A percentile compares a stretch with the other conserved stretches of the same genome.
Evolutionary conservation across 805 yeast genomes (phyloP).

Genomic region (Soucietia sequanensis): DNA sequence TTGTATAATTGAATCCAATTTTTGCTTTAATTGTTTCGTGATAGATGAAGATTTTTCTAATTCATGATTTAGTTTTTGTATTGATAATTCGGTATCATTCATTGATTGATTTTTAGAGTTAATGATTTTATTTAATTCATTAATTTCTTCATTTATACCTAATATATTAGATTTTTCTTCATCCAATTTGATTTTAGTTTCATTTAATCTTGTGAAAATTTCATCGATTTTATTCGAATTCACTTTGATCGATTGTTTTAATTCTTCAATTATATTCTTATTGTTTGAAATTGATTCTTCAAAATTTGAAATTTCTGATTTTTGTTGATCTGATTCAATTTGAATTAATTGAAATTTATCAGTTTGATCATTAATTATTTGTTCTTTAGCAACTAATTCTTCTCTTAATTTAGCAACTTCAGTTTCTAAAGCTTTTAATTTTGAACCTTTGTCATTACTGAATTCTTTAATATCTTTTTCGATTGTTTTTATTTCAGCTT

Average conservation of each 20-base stretch:
- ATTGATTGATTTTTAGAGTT: conserved; percentile 43
- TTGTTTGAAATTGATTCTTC: conserved; percentile 41
- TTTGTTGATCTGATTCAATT: conserved; percentile 68
- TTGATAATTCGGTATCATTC: conserved; percentile 48
- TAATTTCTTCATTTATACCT: conserved; percentile 76
- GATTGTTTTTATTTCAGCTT: conserved; percentile 48
- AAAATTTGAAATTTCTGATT: conserved; percentile 50
- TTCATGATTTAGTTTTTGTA: conserved; percentile 56
- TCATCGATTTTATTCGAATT: conserved; percentile 19
- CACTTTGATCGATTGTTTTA: conserved; percentile 7
- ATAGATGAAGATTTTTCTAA: conserved; percentile 46
- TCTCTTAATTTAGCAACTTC: conserved; percentile 45
- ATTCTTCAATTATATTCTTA: conserved; percentile 31
- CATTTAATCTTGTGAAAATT: conserved; percentile 16
- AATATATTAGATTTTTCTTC: conserved; percentile 57
- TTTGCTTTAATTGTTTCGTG: conserved; percentile 33
- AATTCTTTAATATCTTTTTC: conserved; percentile 84
- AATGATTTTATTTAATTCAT: conserved; percentile 51
- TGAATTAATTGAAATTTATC: conserved; percentile 61
- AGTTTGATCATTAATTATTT: conserved; percentile 43
- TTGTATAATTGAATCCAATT: conserved; percentile 45
- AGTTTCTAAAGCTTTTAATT: conserved; percentile 59
- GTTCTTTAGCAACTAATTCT: conserved; percentile 39
- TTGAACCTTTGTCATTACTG: conserved; percentile 72
- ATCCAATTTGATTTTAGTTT: conserved; percentile 36